A percentile compares a stretch with the other conserved stretches of the same genome.
phyloP scores from a whole-genome alignment of 202 grass and related monocot species.

The Eragrostis tef region DNA sequence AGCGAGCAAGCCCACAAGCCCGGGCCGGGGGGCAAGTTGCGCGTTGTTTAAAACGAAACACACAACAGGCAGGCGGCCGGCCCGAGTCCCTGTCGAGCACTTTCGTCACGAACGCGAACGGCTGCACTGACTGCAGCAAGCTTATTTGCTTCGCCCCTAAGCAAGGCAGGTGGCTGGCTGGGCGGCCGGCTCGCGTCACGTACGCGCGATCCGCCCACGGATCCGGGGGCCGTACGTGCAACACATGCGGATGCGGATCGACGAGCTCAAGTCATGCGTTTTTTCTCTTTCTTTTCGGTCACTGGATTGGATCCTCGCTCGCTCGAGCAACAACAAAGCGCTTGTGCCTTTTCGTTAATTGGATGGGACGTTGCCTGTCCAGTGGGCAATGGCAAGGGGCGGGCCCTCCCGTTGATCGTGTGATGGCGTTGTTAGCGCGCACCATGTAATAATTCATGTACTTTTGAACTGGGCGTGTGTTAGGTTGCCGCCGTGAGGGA shows the following conservation, averaged over 20 bases:
- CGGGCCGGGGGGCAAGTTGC: constrained; percentile 37
- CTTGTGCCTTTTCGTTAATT: not conserved
- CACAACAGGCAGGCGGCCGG: not conserved
- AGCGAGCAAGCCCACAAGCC: not conserved
- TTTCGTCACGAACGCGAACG: too few relatives aligned
- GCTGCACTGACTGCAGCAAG: not conserved
- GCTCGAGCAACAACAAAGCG: not conserved
- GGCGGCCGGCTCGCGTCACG: not conserved
- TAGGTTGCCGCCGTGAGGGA: not conserved
- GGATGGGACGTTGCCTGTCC: constrained; percentile 21
- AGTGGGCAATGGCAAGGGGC: not conserved
- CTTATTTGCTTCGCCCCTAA: constrained; percentile 59
- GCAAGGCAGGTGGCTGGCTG: constrained; percentile 14
- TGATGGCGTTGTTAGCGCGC: not conserved
- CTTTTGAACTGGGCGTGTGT: not conserved
- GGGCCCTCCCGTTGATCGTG: not conserved
- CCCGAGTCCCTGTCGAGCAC: too few relatives aligned
- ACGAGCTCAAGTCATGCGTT: not conserved
- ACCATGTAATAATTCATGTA: not conserved
- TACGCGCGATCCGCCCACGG: constrained; percentile 18
- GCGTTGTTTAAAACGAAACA: not conserved
- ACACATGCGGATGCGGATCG: constrained; percentile 43
- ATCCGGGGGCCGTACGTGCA: constrained; percentile 18
- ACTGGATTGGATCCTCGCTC: not conserved
- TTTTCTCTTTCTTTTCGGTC: too few relatives aligned